Conservation (phyloP, 495 filamentous ascomycete species). For the Penicillium subrubescens region DNA sequence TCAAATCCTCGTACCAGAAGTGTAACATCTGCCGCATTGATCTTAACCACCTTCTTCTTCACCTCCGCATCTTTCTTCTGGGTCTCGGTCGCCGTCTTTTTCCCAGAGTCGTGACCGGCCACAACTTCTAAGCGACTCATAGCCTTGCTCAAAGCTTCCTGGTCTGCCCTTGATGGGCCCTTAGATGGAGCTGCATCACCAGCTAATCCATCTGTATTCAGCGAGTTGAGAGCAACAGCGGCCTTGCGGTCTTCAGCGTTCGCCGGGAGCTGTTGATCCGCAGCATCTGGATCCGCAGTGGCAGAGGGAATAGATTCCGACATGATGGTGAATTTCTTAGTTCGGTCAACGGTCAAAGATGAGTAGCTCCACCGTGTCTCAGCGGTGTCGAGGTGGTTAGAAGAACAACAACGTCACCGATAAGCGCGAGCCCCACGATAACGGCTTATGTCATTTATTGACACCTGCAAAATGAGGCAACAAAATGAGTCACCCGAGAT, state of each 20-base stretch:
- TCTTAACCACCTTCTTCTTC: constrained; percentile 62
- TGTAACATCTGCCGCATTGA: constrained; percentile 64
- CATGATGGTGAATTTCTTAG: constrained; percentile 31
- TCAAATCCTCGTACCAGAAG: constrained; percentile 56
- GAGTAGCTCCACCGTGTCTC: background rate
- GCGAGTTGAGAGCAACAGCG: constrained; percentile 77
- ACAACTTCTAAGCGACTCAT: constrained; percentile 68
- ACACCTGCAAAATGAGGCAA: constrained; percentile 12
- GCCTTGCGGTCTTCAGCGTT: constrained; percentile 89
- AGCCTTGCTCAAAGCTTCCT: constrained; percentile 81
- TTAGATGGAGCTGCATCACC: constrained; percentile 47
- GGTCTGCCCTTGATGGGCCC: constrained; percentile 59
- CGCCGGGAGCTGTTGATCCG: constrained; percentile 58
- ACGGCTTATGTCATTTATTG: constrained; percentile 2
- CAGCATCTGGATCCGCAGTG: constrained; percentile 65
- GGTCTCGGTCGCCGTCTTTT: constrained; percentile 26
- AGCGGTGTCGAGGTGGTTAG: background rate
- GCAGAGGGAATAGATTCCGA: constrained; percentile 69
- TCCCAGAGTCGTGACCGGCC: constrained; percentile 32
- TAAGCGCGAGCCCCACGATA: constrained; percentile 11
- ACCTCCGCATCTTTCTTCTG: constrained; percentile 46
- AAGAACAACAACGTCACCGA: constrained; percentile 14
- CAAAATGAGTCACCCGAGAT: constrained; percentile 24
- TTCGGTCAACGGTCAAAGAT: background rate
- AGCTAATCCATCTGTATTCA: constrained; percentile 64